Evolutionary conservation across 2,329 filamentous ascomycete genomes (phyloP).

Genomic region (Lachnellula arida): DNA sequence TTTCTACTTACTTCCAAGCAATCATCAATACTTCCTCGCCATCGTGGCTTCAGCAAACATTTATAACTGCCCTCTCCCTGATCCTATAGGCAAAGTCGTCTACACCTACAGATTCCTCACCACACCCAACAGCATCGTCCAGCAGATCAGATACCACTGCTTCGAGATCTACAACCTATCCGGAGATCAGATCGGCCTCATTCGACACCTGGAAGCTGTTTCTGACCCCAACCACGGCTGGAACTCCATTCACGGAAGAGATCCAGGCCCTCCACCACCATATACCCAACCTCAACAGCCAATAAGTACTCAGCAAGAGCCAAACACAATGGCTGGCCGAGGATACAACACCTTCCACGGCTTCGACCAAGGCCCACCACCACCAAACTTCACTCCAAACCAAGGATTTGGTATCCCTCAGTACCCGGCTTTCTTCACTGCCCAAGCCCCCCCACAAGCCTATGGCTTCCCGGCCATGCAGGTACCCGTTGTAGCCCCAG

Average conservation of each 20-base stretch:
- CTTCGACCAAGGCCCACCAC: slow-evolving; percentile 23
- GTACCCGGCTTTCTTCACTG: neutral
- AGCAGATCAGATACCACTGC: slow-evolving; percentile 11
- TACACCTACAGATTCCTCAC: slow-evolving; percentile 13
- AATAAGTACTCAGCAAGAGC: neutral
- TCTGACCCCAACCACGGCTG: slow-evolving; percentile 12
- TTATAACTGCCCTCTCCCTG: slow-evolving; percentile 4
- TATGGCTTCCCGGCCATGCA: neutral
- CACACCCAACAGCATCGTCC: slow-evolving; percentile 10
- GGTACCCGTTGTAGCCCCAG: neutral
- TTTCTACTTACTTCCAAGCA: neutral
- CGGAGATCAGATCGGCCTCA: slow-evolving; percentile 13
- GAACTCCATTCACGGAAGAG: slow-evolving; percentile 18
- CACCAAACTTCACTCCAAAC: slow-evolving; percentile 11
- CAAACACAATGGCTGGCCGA: slow-evolving; percentile 9
- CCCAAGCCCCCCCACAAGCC: neutral
- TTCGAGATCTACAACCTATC: slow-evolving; percentile 16
- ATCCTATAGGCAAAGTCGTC: slow-evolving; percentile 14
- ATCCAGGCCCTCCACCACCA: slow-evolving; percentile 20
- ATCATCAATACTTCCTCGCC: neutral
- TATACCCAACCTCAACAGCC: neutral
- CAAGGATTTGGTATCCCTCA: neutral
- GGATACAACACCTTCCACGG: slow-evolving; percentile 28
- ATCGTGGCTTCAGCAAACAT: slow-evolving; percentile 18
- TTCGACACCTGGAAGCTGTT: slow-evolving; percentile 13